Base-by-base conservation (phyloP, 441 rosid species). In the Pelargonium myrrhifolium region DNA sequence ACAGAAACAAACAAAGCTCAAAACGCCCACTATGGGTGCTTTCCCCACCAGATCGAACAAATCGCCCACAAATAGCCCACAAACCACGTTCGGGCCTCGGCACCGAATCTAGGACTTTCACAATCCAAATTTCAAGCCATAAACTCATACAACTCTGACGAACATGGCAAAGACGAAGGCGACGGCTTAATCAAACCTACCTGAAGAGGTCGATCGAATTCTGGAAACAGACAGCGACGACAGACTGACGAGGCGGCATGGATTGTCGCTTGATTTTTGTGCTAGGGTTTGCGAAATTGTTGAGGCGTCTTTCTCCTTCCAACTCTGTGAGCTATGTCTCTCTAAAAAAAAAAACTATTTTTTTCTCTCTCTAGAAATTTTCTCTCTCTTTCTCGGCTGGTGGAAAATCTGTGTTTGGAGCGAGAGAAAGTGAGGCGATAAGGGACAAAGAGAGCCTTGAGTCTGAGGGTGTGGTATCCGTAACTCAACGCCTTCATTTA, bases 401-500 rank as follows among this genome's bases (percentile, higher is more conserved):
- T 8, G 47, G 77, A 66, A 74, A 78, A 75, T 45, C 76, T 69
- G 22, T 9, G 7, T 58, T 58, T 18, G 62, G 56, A 20, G 56
- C 56, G 56, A 15, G 56, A 49, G 75, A 73, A 65, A 74, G 71
- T 42, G 79, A 79, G 82, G 65, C 83, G 86, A 81, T 72, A 76
- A 76, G 87, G 76, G 82, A 83, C 81, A 79, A 71, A 75, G 80
- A 69, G 75, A 69, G 77, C 73, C 76, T 68, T 28, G 79, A 79
- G 80, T 72, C 78, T 69, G 80, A 76, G 35, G 72, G 20, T 73
- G 53, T 49, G 71, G 65, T 70, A 63, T 68, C 72, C 82, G 89
- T 80, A 80, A 77, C 92, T 82, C 85, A 86, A 82, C 83, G 72
- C 70, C 72, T 67, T 67, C 58, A 74, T 78, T 75, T 65, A 87